Base-by-base conservation (phyloP, 2,329 filamentous ascomycete species). In the Hysterium pulicare region DNA sequence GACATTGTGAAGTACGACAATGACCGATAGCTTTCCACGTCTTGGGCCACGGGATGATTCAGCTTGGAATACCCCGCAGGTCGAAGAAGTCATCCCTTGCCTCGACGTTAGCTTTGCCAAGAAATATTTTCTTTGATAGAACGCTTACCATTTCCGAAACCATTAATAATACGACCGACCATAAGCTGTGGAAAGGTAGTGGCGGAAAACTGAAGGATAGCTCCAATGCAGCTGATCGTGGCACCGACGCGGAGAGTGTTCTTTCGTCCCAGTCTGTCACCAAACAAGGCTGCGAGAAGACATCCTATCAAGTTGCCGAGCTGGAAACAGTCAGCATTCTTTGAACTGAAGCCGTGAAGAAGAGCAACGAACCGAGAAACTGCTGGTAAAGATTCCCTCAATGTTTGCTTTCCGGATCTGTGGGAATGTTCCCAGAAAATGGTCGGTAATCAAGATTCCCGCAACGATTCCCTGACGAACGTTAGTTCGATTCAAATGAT, bases 381-480 rank as follows among this genome's bases (percentile, higher is more conserved):
- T 54, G 30, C 53, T 56, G n/a, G 51, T 46, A 24, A 51, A 54
- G 24, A 54, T 56, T 7, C 51, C 53, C 31, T 56, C 47, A 28
- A 56, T 51, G 30, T 53, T 44, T 1, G 51, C 38, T 21, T 48
- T 40, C 20, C 42, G 49, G 21, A 51, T 54, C 34, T 55, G 44
- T 2, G 53, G 53, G 40, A 56, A 56, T 7, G 41, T 43, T 19
- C 47, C 20, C 38, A 56, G 47, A 40, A 56, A 56, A 33, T 53
- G 44, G 2, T 39, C 41, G 32, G 49, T 48, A 40, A 54, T 55
- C 15, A 51, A 37, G 30, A 51, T 49, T 8, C 49, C 49, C 8
- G 38, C 43, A 11, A 37, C 47, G 20, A 51, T 44, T 30, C 49
- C 49, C 42, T 47, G 28, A 15, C 3, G 8, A 41, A 34, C 16